Evolutionary conservation across 75 land plant genomes (phyloP).

Genomic region (Larix kaempferi): DNA sequence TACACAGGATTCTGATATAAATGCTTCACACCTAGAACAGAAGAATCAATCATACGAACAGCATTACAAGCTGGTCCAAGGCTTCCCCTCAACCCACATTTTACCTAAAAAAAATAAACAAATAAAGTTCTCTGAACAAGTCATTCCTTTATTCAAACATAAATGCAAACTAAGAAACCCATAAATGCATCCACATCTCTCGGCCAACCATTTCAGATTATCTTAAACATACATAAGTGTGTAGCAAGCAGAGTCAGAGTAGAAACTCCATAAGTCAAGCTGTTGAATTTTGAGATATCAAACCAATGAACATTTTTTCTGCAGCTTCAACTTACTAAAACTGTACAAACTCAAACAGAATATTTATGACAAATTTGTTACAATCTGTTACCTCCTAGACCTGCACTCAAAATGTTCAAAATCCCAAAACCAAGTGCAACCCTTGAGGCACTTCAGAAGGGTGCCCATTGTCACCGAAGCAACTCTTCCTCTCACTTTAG

Average conservation of each 20-base stretch:
- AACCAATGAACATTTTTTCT: not conserved
- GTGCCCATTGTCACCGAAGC: too few species aligned
- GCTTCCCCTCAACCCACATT: constrained; percentile 51
- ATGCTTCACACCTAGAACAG: constrained; percentile 59
- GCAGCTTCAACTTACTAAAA: not conserved
- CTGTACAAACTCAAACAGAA: not conserved
- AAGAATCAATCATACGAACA: constrained; percentile 47
- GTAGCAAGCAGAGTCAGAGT: not conserved
- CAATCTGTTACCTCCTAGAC: not conserved
- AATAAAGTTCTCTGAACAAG: not conserved
- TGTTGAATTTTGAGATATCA: not conserved
- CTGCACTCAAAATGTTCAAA: too few species aligned
- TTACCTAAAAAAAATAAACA: constrained; percentile 23
- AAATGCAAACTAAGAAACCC: not conserved
- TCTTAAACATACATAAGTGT: not conserved
- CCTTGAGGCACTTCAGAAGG: too few species aligned
- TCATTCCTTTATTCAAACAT: not conserved
- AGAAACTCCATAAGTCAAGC: not conserved
- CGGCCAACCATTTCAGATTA: not conserved
- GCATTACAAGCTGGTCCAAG: constrained; percentile 60
- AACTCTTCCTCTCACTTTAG: too few species aligned
- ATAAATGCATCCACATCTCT: not conserved
- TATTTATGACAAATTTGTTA: not conserved
- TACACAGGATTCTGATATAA: constrained; percentile 63
- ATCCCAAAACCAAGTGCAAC: too few species aligned